These are phyloP conservation scores for Hanseniaspora jakobsenii DNA, from an alignment of 805 yeast species.

Conservation along the genomic window DNA sequence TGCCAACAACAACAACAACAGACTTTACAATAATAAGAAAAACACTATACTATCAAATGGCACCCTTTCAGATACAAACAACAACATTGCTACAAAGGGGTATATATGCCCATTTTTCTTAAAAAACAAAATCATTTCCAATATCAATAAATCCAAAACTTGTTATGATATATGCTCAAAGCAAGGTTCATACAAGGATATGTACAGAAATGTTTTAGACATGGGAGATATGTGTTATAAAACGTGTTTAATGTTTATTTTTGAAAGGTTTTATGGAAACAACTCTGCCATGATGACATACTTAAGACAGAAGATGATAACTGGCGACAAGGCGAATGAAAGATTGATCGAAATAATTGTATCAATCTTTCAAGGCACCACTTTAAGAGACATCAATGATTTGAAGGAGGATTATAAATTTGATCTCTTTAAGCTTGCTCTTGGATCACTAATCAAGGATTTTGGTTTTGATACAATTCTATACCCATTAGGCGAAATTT, in stretches of 20 bases:
- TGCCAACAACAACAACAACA: too few relatives aligned
- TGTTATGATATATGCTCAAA: slow-evolving; percentile 37
- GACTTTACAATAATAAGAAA: too few relatives aligned
- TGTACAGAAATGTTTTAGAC: slow-evolving; percentile 37
- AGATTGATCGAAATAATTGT: slow-evolving; percentile 26
- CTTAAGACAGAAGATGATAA: slow-evolving; percentile 34
- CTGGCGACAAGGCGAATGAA: slow-evolving; percentile 27
- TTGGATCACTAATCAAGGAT: slow-evolving; percentile 65
- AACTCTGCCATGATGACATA: slow-evolving; percentile 45
- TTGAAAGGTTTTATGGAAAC: slow-evolving; percentile 51
- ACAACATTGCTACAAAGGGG: background rate
- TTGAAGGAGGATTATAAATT: slow-evolving; percentile 37
- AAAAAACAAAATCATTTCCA: slow-evolving; percentile 32
- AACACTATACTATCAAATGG: too few relatives aligned
- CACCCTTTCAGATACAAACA: too few relatives aligned
- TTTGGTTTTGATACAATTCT: slow-evolving; percentile 68
- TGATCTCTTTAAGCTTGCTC: slow-evolving; percentile 42
- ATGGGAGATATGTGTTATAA: slow-evolving; percentile 48
- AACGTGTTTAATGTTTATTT: slow-evolving; percentile 46
- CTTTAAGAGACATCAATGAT: slow-evolving; percentile 28
- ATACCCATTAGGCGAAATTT: slow-evolving; percentile 53
- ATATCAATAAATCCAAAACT: slow-evolving; percentile 50
- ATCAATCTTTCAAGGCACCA: slow-evolving; percentile 22
- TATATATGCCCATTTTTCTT: slow-evolving; percentile 18
- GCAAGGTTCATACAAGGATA: slow-evolving; percentile 21